Conservation (phyloP, 768 basidiomycete species). For the Auriscalpium vulgare region DNA sequence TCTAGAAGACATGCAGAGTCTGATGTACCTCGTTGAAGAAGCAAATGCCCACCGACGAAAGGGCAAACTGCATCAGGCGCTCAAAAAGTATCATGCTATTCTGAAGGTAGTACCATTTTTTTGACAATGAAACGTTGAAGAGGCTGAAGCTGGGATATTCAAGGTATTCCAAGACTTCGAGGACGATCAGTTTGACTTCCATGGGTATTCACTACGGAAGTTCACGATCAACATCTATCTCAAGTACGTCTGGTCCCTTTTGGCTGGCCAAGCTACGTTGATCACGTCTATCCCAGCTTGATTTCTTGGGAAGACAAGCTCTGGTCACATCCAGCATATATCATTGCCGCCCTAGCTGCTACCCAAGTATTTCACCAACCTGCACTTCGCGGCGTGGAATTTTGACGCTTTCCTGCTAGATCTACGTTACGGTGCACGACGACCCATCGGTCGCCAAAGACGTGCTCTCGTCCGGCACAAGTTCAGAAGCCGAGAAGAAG, state of each 20-base stretch:
- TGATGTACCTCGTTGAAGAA: conserved; percentile 80
- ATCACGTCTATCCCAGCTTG: conserved; percentile 40
- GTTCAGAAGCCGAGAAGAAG: conserved; percentile 66
- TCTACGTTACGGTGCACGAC: conserved; percentile 67
- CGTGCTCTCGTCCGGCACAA: conserved; percentile 24
- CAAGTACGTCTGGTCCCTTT: conserved; percentile 45
- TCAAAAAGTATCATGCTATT: conserved; percentile 78
- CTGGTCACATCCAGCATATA: conserved; percentile 68
- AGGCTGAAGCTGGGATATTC: neutral
- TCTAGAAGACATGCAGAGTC: conserved; percentile 92
- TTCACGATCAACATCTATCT: conserved; percentile 82
- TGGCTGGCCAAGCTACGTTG: neutral
- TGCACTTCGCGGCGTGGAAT: neutral
- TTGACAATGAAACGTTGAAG: neutral
- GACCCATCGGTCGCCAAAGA: conserved; percentile 52
- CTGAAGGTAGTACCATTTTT: conserved; percentile 45
- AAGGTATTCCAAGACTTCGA: conserved; percentile 82
- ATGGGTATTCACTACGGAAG: conserved; percentile 87
- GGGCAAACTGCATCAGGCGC: conserved; percentile 64
- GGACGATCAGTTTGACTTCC: conserved; percentile 98
- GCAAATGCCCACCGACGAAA: conserved; percentile 60
- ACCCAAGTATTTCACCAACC: conserved; percentile 41
- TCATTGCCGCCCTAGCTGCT: conserved; percentile 63
- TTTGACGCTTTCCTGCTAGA: conserved; percentile 33
- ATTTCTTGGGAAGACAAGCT: conserved; percentile 77